Conservation (phyloP, 2,329 filamentous ascomycete species). For the Colletotrichum ledebouriae region DNA sequence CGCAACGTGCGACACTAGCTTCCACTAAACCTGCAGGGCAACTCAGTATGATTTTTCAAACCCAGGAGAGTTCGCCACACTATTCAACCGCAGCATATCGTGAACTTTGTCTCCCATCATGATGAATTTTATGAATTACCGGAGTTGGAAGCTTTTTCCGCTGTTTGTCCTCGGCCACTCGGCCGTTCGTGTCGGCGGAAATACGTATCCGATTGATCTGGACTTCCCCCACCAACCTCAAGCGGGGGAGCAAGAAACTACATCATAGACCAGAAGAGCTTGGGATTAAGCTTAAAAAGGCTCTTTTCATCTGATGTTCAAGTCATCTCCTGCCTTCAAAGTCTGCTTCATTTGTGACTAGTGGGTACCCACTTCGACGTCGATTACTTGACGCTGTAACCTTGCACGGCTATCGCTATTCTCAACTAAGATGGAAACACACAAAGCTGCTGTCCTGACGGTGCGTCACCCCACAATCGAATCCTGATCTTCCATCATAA, state of each 20-base stretch:
- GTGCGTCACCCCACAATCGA: background rate
- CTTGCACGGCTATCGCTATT: no score
- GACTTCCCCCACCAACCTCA: conserved; percentile 11
- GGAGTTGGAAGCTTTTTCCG: background rate
- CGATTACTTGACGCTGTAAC: no score
- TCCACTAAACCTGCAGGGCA: no score
- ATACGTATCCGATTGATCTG: conserved; percentile 14
- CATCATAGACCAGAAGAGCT: conserved; percentile 2
- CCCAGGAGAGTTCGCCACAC: no score
- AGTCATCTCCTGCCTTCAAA: no score
- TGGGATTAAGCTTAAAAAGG: background rate
- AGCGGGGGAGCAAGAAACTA: conserved; percentile 26
- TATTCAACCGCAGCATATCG: no score
- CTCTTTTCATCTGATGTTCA: background rate
- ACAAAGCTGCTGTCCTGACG: conserved; percentile 13
- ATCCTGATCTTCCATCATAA: background rate
- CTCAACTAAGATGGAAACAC: background rate
- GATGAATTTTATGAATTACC: no score
- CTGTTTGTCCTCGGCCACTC: background rate
- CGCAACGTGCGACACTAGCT: no score
- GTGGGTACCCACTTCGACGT: no score
- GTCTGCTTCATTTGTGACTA: no score
- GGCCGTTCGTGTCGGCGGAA: conserved; percentile 3
- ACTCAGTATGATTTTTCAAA: no score
- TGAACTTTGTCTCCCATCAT: no score